Evolutionary conservation across 768 basidiomycete genomes (phyloP).

Genomic region (Tricholoma furcatifolium): DNA sequence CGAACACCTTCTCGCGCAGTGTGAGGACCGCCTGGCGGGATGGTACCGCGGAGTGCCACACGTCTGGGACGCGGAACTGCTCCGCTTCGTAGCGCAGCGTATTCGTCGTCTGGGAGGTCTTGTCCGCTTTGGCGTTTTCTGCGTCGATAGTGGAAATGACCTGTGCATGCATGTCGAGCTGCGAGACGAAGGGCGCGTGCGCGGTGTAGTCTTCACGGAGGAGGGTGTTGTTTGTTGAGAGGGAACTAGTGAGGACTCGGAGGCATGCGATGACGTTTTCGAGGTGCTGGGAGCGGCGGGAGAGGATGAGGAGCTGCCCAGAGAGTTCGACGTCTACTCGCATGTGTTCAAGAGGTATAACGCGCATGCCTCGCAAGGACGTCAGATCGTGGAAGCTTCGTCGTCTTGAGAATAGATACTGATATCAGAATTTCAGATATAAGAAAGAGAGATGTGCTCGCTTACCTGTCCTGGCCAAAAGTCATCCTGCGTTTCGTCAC

Average conservation of each 20-base stretch:
- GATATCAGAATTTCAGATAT: too few relatives aligned
- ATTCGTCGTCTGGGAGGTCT: slow-evolving; percentile 58
- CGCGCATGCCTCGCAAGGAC: slow-evolving; percentile 44
- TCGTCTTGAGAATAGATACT: slow-evolving; percentile 43
- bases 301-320: slow-evolving; percentile 70
- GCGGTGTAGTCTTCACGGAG: slow-evolving; percentile 60
- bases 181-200: slow-evolving; percentile 46
- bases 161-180: slow-evolving; percentile 44
- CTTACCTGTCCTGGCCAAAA: slow-evolving; percentile 29
- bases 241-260: slow-evolving; percentile 50
- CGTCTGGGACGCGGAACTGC: slow-evolving; percentile 61
- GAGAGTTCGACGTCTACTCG: slow-evolving; percentile 77
- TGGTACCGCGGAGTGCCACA: slow-evolving; percentile 65
- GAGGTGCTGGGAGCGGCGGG: slow-evolving; percentile 65
- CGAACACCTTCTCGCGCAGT: slow-evolving; percentile 68
- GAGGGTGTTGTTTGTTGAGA: slow-evolving; percentile 52
- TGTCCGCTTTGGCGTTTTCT: slow-evolving; percentile 48
- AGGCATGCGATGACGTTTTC: slow-evolving; percentile 61
- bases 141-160: slow-evolving; percentile 51
- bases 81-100: slow-evolving; percentile 72
- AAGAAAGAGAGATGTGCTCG: background rate
- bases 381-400: slow-evolving; percentile 66
- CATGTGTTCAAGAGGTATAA: slow-evolving; percentile 64
- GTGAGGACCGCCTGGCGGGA: slow-evolving; percentile 63
- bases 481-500: slow-evolving; percentile 14